These are phyloP conservation scores for Ramaria rubella DNA, from an alignment of 768 basidiomycete genomes.

Conservation along the genomic window DNA sequence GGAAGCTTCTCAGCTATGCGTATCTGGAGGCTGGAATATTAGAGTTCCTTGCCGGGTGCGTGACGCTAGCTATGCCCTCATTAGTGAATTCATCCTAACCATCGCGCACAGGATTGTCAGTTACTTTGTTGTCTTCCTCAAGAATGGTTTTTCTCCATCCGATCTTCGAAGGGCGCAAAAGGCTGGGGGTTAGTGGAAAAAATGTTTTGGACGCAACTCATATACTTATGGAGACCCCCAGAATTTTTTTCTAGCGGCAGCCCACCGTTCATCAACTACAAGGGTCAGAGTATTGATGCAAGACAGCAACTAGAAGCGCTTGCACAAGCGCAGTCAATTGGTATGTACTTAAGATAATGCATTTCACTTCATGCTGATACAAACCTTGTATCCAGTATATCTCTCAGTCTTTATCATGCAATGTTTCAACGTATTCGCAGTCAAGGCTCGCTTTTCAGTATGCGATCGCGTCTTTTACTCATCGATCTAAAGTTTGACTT, in stretches of 20 bases:
- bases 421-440: conserved; percentile 52
- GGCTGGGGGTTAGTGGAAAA: conserved; percentile 10
- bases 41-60: conserved; percentile 50
- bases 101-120: conserved; percentile 40
- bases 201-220: background rate
- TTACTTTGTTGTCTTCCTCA: conserved; percentile 62
- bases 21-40: conserved; percentile 62
- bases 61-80: conserved; percentile 7
- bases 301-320: conserved; percentile 50
- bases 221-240: conserved; percentile 14
- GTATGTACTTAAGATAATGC: conserved; percentile 20
- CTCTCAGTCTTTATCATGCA: conserved; percentile 63
- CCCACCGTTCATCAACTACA: conserved; percentile 49
- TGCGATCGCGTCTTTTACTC: background rate
- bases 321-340: conserved; percentile 56
- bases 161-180: conserved; percentile 50
- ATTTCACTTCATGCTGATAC: background rate
- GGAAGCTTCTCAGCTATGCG: conserved; percentile 55
- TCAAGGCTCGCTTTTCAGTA: background rate
- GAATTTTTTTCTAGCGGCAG: conserved; percentile 44
- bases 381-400: conserved; percentile 34
- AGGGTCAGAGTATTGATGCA: conserved; percentile 41
- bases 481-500: conserved; percentile 62
- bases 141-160: conserved; percentile 52
- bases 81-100: background rate